phyloP scores from a whole-genome alignment of 1,284 basidiomycete species.

The Ganoderma boninense region DNA sequence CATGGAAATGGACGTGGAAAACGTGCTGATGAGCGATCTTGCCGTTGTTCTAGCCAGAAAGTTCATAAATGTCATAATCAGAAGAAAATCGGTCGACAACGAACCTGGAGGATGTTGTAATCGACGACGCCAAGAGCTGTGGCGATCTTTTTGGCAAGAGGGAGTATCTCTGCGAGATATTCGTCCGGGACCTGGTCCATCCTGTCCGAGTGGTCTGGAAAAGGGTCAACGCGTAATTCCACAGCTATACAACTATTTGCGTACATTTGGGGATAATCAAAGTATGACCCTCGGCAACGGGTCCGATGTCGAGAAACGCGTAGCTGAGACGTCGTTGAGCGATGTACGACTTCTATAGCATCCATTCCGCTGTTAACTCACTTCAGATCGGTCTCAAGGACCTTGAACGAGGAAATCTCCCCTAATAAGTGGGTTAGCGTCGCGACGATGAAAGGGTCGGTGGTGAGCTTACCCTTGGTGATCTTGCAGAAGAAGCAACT shows the following conservation, averaged over 20 bases:
- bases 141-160: conserved; percentile 89
- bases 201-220: conserved; percentile 77
- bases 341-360: neutral
- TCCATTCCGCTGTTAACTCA: conserved; percentile 44
- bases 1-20: conserved; percentile 89
- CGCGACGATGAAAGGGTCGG: neutral
- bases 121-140: conserved; percentile 77
- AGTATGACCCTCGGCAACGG: conserved; percentile 84
- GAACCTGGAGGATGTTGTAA: conserved; percentile 87
- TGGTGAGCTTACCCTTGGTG: conserved; percentile 73
- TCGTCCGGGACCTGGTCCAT: conserved; percentile 84
- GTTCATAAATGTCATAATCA: neutral
- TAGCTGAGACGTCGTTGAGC: conserved; percentile 6
- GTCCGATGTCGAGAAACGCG: conserved; percentile 88
- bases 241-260: conserved; percentile 21
- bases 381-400: conserved; percentile 80
- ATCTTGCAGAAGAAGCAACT: conserved; percentile 91
- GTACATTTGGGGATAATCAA: conserved; percentile 91
- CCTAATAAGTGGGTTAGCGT: conserved; percentile 46
- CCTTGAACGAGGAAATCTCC: conserved; percentile 82
- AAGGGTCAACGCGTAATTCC: neutral
- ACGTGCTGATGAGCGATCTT: conserved; percentile 85
- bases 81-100: neutral
- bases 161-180: conserved; percentile 76
- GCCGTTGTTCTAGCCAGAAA: conserved; percentile 77